Evolutionary conservation across 31 red algal species (phyloP), one percentile per base, ranked within the genome.

Genomic region (Asparagopsis taxiformis): DNA sequence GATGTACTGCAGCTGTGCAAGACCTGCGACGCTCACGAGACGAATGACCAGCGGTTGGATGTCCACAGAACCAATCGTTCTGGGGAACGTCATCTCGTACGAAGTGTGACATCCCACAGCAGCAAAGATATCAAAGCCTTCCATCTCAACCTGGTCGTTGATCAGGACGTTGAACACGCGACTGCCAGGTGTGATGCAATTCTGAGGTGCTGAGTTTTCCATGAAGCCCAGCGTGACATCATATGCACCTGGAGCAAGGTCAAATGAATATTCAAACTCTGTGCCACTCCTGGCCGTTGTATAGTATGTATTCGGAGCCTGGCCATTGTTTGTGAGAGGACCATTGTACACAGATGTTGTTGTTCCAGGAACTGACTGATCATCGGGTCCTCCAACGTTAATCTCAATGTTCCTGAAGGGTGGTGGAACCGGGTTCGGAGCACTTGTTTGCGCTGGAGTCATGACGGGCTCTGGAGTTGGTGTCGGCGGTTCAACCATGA

Each of bases 101-200:
- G n/a, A n/a, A n/a, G n/a, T n/a, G n/a, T n/a, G n/a, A n/a, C n/a
- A n/a, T n/a, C n/a, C n/a, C n/a, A 39, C 78, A 3, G 68, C 7
- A 1, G 59, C 72, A 62, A 82, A 91, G 21, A 91, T 59, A 48
- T 91, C 87, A 66, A 78, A 75, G 49, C 63, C 34, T 32, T 72
- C 54, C 2, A 91, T 25, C 28, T 77, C 37, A 4, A 76, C 49
- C 72, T 62, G 6, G 5, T 33, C 71, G 31, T 82, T 72, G 30
- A 82, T 52, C 64, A 68, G 70, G 2, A 91, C 70, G 54, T 82
- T 77, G 62, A 91, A 91, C 9, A 91, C 77, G 26, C 87, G 75
- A 17, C 33, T 62, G 26, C 71, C 87, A 16, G 60, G 39, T 17
- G 15, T 50, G 0, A 36, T n/a, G 19, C 72, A 75, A n/a, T 26